Evolutionary conservation across 495 filamentous ascomycete genomes (phyloP).

Genomic region (Podospora pseudoanserina): DNA sequence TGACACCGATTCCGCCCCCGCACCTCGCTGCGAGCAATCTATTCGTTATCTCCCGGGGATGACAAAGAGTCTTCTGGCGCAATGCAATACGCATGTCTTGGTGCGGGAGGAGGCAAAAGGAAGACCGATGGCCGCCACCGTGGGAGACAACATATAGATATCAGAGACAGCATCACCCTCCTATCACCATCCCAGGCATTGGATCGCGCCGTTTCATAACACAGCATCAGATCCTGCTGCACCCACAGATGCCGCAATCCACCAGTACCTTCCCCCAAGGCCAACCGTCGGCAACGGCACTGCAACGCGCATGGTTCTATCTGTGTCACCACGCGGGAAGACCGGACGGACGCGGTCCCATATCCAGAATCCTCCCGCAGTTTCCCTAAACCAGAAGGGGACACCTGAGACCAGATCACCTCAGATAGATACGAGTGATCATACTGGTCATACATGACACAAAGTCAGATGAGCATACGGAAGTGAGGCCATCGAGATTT

Average conservation of each 20-base stretch:
- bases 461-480: background rate
- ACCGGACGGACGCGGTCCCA: background rate
- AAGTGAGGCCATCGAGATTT: background rate
- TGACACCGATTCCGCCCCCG: background rate
- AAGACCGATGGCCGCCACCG: background rate
- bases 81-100: background rate
- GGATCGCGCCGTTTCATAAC: background rate
- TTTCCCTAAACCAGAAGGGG: background rate
- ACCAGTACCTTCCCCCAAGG: background rate
- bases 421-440: background rate
- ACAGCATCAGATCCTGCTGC: conserved; percentile 20
- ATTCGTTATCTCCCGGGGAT: background rate
- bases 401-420: conserved; percentile 6
- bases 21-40: background rate
- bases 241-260: background rate
- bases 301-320: background rate
- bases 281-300: background rate
- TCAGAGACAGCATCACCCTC: background rate
- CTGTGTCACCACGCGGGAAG: background rate
- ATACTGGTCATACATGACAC: background rate
- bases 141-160: background rate
- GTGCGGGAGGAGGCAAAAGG: background rate
- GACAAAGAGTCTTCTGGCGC: background rate
- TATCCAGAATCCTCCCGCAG: background rate
- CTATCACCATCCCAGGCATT: too few relatives aligned